phyloP scores from a whole-genome alignment of 2,329 filamentous ascomycete species.

The Sporothrix brunneoviolacea region DNA sequence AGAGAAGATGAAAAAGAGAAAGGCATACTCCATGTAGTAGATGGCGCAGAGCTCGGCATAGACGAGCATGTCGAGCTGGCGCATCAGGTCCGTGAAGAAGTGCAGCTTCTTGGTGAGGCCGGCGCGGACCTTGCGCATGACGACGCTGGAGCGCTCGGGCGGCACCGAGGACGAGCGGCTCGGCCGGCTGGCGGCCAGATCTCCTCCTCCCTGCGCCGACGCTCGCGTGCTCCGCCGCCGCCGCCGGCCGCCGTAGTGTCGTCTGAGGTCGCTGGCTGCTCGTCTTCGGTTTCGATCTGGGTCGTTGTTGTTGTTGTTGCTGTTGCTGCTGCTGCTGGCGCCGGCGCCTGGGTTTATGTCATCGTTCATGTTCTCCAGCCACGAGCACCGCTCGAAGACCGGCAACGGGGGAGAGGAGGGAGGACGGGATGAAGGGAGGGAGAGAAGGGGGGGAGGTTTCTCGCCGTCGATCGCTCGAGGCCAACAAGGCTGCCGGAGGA shows the following conservation, averaged over 20 bases:
- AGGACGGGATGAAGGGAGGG: background rate
- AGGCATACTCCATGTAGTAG: constrained; percentile 62
- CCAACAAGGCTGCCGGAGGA: constrained; percentile 6
- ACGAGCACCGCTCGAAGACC: too few relatives aligned
- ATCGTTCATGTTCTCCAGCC: constrained; percentile 15
- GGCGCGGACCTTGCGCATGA: constrained; percentile 23
- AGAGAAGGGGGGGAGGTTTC: background rate
- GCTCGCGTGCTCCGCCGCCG: too few relatives aligned
- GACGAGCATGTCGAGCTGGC: constrained; percentile 55
- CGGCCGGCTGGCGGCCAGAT: too few relatives aligned
- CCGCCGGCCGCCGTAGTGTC: background rate
- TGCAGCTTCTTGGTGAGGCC: constrained; percentile 49
- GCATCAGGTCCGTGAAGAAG: constrained; percentile 54
- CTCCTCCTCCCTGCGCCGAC: too few relatives aligned
- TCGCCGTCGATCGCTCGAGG: background rate
- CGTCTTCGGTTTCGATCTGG: background rate
- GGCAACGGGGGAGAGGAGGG: background rate
- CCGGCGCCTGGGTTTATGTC: constrained; percentile 1
- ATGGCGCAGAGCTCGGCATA: constrained; percentile 58
- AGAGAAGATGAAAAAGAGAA: constrained; percentile 2
- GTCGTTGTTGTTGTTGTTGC: background rate
- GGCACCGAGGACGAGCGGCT: too few relatives aligned
- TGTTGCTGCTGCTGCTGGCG: constrained; percentile 1
- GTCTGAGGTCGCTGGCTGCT: background rate
- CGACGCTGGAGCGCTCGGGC: constrained; percentile 16